Evolutionary conservation across 208 protist genomes (phyloP).

Genomic region (Wallacemonas rigidus): DNA sequence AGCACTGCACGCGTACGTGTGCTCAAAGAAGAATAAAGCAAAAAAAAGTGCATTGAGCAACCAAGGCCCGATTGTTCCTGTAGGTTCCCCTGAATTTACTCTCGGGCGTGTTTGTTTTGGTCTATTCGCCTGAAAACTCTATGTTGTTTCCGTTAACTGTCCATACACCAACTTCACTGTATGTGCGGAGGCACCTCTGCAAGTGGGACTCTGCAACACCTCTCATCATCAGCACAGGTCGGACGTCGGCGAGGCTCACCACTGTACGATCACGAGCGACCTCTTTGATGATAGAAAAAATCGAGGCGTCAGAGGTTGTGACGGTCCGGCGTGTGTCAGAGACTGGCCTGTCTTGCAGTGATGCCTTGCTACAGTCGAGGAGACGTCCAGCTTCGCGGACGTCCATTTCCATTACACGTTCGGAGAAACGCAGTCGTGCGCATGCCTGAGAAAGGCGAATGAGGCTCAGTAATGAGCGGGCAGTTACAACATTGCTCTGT

Average conservation of each 20-base stretch:
- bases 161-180: constrained; percentile 84
- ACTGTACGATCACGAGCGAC: constrained; percentile 52
- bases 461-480: constrained; percentile 86
- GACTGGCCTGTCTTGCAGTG: constrained; percentile 60
- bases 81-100: constrained; percentile 7
- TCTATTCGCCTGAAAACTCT: constrained; percentile 71
- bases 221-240: constrained; percentile 80
- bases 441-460: constrained; percentile 96
- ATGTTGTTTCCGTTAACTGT: constrained; percentile 60
- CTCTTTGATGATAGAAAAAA: constrained; percentile 84
- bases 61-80: background rate
- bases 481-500: constrained; percentile 83
- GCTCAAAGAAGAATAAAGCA: no score
- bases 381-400: constrained; percentile 91
- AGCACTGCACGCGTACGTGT: no score
- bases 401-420: constrained; percentile 80
- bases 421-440: constrained; percentile 88
- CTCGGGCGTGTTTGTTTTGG: constrained; percentile 2
- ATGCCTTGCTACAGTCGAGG: constrained; percentile 88
- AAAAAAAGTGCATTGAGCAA: no score
- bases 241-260: constrained; percentile 70
- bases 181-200: constrained; percentile 79
- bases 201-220: constrained; percentile 78
- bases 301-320: constrained; percentile 78
- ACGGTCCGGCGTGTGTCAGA: constrained; percentile 48